Base-by-base conservation (phyloP, 371 early-diverging fungal genomes). In the Apophysomyces sp. region DNA sequence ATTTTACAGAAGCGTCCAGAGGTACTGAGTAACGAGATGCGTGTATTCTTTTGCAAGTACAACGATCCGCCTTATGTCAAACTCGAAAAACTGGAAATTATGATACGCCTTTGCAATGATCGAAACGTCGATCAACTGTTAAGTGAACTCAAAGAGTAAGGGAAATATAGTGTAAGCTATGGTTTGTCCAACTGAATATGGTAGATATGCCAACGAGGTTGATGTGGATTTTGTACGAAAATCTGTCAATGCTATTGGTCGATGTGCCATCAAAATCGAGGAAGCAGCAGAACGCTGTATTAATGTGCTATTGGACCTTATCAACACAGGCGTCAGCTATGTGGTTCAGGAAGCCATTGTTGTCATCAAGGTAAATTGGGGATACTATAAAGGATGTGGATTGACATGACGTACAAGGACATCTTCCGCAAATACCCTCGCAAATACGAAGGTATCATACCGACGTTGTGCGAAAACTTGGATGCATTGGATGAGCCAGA, bases 21-120 rank as follows among this genome's bases (percentile, higher is more conserved):
- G 52, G 81, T 97, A 52, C 77, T 97, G 49, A 84, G 81, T 61
- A 89, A 90, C 62, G 96, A 96, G 55, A 87, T 96, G 66, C 87
- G 90, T 60, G 93, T 94, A 4, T 98, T 98, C 69, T 98, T 95
- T 66, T 95, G 95, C 83, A 94, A 93, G 68, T 98, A 94, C 83
- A 95, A 96, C 73, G 98, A 98, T 74, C 97, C 98, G 8, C 89
- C 93, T 52, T 98, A 97, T 68, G 96, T 98, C 60, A 98, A 98
- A 69, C 75, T 94, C 52, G 94, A 94, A 34, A 98, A 98, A 72
- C 78, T 98, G 16, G 93, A 94, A 30, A 89, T 97, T 61, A 85
- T 98, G 76, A 88, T 94, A 60, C 82, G 91, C 54, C 75, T 97
- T 24, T 90, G 91, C 49, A 88, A 83, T 36, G 92, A 91, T 31